phyloP scores from a whole-genome alignment of 2,329 filamentous ascomycete genomes.

The Alternaria infectoria region DNA sequence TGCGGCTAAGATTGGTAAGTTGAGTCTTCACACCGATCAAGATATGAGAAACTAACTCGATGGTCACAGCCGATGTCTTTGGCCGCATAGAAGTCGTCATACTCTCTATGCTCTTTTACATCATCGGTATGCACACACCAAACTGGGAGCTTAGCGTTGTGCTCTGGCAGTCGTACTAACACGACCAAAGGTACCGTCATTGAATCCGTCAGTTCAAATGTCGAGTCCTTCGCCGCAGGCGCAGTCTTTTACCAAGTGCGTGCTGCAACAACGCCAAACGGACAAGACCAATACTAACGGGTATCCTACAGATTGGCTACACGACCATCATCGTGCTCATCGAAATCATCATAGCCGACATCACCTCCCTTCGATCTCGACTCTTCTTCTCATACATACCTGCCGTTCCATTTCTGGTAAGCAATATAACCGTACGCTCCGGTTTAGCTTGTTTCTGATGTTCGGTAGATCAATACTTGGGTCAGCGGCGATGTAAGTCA shows the following conservation, averaged over 20 bases:
- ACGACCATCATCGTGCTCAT: conserved; percentile 67
- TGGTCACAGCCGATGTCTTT: conserved; percentile 58
- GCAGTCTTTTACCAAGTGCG: conserved; percentile 10
- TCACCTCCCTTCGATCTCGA: conserved; percentile 67
- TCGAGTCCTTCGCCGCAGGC: conserved; percentile 61
- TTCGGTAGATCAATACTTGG: conserved; percentile 62
- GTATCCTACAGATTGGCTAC: conserved; percentile 55
- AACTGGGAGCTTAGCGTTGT: background rate
- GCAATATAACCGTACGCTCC: background rate
- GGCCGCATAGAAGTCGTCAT: conserved; percentile 66
- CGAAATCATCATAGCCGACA: conserved; percentile 69
- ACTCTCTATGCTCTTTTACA: conserved; percentile 63
- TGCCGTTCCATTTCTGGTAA: conserved; percentile 21
- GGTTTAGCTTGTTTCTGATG: background rate
- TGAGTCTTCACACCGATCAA: background rate
- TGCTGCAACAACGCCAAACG: background rate
- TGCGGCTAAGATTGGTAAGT: conserved; percentile 61
- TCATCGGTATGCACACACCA: conserved; percentile 34
- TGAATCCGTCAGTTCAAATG: conserved; percentile 58
- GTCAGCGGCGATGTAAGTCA: conserved; percentile 64
- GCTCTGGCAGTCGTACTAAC: background rate
- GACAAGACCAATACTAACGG: background rate
- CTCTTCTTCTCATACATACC: conserved; percentile 68
- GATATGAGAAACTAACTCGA: background rate
- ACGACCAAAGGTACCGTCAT: conserved; percentile 55